Evolutionary conservation across 2,329 filamentous ascomycete genomes (phyloP).

Genomic region (Colletotrichum abscissum): DNA sequence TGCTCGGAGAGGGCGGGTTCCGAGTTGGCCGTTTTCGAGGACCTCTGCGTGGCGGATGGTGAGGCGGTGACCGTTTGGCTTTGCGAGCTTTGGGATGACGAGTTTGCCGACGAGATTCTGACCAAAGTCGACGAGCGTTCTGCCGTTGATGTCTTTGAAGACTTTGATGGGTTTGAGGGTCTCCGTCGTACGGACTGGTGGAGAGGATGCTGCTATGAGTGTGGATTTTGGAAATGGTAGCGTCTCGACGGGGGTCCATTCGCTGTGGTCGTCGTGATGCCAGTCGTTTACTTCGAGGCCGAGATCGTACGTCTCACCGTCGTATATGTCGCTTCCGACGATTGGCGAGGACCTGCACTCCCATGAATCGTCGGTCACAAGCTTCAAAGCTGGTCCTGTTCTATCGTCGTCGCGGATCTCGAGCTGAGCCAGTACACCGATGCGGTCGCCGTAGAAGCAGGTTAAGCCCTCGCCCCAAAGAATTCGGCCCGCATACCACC

Average conservation of each 20-base stretch:
- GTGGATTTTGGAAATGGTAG: slow-evolving; percentile 43
- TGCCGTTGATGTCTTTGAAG: slow-evolving; percentile 51
- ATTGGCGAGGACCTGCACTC: slow-evolving; percentile 45
- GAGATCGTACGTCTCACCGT: slow-evolving; percentile 63
- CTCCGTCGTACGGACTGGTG: slow-evolving; percentile 55
- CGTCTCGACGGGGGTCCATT: slow-evolving; percentile 44
- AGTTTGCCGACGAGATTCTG: slow-evolving; percentile 68
- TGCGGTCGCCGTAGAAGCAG: slow-evolving; percentile 51
- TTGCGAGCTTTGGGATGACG: slow-evolving; percentile 46
- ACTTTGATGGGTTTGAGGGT: slow-evolving; percentile 43
- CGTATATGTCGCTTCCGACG: slow-evolving; percentile 57
- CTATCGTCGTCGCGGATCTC: slow-evolving; percentile 46
- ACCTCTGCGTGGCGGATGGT: slow-evolving; percentile 65
- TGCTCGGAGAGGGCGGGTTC: slow-evolving; percentile 52
- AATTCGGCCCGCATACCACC: slow-evolving; percentile 57
- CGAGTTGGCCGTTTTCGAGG: slow-evolving; percentile 60
- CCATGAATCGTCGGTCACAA: slow-evolving; percentile 54
- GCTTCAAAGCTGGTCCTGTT: slow-evolving; percentile 29
- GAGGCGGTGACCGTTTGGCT: slow-evolving; percentile 51
- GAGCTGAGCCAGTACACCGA: slow-evolving; percentile 53
- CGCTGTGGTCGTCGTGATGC: slow-evolving; percentile 39
- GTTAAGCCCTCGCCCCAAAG: slow-evolving; percentile 26
- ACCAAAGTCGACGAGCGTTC: slow-evolving; percentile 65
- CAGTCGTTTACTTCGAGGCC: slow-evolving; percentile 40
- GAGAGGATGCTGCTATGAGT: slow-evolving; percentile 52